A percentile compares a stretch with the other conserved stretches of the same genome.
phyloP scores from a whole-genome alignment of 192 early-diverging fungal genomes.

The Podila epicladia region DNA sequence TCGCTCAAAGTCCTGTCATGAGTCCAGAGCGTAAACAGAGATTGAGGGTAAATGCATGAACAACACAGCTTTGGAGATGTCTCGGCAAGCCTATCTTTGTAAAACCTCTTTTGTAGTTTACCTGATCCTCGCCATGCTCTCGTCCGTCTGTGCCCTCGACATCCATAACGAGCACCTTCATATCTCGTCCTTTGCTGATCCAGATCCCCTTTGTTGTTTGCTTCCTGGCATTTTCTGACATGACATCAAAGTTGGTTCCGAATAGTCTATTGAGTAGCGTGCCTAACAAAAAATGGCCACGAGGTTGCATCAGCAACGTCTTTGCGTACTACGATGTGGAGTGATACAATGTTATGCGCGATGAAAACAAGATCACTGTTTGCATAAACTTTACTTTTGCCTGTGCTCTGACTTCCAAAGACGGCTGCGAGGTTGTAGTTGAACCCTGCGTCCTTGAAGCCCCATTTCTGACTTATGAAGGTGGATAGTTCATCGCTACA shows the following conservation, averaged over 20 bases:
- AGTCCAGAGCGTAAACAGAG: not conserved
- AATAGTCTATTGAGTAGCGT: conserved; percentile 98
- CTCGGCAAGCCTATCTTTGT: not conserved
- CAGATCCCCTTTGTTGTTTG: conserved; percentile 99
- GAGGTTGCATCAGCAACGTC: not conserved
- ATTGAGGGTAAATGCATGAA: too few species aligned
- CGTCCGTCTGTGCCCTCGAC: conserved; percentile 99
- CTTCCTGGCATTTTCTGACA: conserved; percentile 84
- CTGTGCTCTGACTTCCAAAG: conserved; percentile 98
- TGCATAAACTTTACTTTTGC: conserved; percentile 77
- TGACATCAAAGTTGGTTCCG: conserved; percentile 96
- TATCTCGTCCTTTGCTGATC: conserved; percentile 82
- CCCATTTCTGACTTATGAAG: conserved; percentile 89
- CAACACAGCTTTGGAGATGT: not conserved
- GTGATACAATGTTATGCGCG: not conserved
- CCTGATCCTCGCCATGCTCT: conserved; percentile 96
- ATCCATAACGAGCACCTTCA: conserved; percentile 92
- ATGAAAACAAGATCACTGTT: not conserved
- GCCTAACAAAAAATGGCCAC: conserved; percentile 53
- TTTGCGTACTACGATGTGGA: not conserved
- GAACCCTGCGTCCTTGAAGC: conserved; percentile 86
- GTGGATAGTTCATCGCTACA: conserved; percentile 70
- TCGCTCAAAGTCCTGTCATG: conserved; percentile 90
- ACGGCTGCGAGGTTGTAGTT: conserved; percentile 97
- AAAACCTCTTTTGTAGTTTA: not conserved